Conservation (phyloP, 148 eudicot genomes). For the Salicornia ramosissima region DNA sequence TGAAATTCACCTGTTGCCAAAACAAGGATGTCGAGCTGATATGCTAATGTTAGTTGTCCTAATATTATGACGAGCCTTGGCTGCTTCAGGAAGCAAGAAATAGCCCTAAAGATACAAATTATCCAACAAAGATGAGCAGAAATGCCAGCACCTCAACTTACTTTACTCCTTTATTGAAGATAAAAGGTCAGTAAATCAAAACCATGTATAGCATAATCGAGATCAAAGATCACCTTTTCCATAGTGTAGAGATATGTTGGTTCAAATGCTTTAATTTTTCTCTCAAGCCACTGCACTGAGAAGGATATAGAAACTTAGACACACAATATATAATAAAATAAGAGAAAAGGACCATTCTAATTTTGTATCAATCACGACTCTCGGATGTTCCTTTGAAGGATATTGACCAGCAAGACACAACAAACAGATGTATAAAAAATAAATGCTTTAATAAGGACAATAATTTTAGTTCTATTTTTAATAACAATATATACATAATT, state of each 20-base stretch:
- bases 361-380: not conserved
- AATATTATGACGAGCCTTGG: conserved; percentile 66
- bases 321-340: conserved; percentile 12
- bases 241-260: conserved; percentile 83
- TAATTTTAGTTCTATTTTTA: not conserved
- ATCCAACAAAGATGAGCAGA: not conserved
- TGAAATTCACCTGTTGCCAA: conserved; percentile 71
- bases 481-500: not conserved
- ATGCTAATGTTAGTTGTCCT: conserved; percentile 75
- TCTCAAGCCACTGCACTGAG: conserved; percentile 94
- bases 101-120: conserved; percentile 53
- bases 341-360: not conserved
- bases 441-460: not conserved
- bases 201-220: not conserved
- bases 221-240: conserved; percentile 58
- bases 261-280: conserved; percentile 80
- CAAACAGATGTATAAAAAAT: not conserved
- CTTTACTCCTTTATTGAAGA: not conserved
- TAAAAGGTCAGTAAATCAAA: not conserved
- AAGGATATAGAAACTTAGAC: conserved; percentile 33
- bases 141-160: conserved; percentile 7
- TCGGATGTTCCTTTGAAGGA: not conserved
- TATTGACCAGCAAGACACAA: not conserved
- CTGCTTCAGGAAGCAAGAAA: conserved; percentile 89
- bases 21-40: conserved; percentile 89